Evolutionary conservation across 2,329 filamentous ascomycete genomes (phyloP), one percentile per base, ranked within the genome.

Genomic region (Sporothrix schenckii): DNA sequence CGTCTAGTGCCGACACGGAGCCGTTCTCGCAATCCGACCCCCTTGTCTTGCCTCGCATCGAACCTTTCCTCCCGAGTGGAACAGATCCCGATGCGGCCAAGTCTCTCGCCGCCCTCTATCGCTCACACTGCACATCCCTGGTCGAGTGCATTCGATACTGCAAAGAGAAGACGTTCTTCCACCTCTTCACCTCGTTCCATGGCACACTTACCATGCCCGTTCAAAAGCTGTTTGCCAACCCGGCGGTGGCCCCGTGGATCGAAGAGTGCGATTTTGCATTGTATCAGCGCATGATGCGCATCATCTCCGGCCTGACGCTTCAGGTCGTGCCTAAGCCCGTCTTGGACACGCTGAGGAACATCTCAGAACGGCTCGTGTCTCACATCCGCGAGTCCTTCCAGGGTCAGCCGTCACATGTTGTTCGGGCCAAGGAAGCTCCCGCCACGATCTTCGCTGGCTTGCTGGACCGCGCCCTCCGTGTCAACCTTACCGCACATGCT

Each of bases 141-240:
- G 91, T 99, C 44, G 95, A 99, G 80, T 94, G 93, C 75, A 93
- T 99, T 72, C 91, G 95, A 41, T 98, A 92, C 79, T 97, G 94
- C 84, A 96, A 95, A 77, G 93, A 97, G 80, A 97, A 97, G 81
- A 94, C 93, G 7, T 97, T 99, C 79, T 97, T 97, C 78, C 92
- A 96, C 74, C 87, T 97, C 19, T 97, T 96, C 78, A 94, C 92
- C 6, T 95, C 94, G 0, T 98, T 99, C 79, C 93, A 97, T 77
- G 95, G 95, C 69, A 98, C 94, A 1, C 87, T 99, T 76, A 99
- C 95, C 0, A 96, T 97, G 80, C 95, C 95, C 6, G 94, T 98
- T 3, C 93, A 97, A 79, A 97, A 96, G 79, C 83, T 99, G 2
- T 91, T 99, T 76, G 89, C 89, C 16, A 89, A 97, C 76, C 89